These are phyloP conservation scores for Epicoccum nigrum DNA, from an alignment of 2,329 filamentous ascomycete species.

Conservation along the genomic window DNA sequence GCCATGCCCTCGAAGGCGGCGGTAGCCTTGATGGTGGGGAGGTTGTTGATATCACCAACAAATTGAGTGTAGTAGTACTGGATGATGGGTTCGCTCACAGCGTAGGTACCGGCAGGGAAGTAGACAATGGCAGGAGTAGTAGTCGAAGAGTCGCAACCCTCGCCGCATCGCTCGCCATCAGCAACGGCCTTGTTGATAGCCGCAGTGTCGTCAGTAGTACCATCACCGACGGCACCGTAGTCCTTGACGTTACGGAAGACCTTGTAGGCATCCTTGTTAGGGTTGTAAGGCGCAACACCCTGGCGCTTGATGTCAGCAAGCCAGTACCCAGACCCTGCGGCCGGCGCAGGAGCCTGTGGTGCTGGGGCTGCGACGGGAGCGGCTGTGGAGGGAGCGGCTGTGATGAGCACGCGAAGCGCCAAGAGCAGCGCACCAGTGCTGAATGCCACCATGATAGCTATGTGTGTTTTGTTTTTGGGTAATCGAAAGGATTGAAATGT, in stretches of 20 bases:
- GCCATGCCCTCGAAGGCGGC: conserved; percentile 78
- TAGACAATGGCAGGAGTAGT: conserved; percentile 86
- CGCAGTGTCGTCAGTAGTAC: conserved; percentile 78
- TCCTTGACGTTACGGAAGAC: conserved; percentile 58
- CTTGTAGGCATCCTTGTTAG: conserved; percentile 64
- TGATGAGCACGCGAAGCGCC: conserved; percentile 45
- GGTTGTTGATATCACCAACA: conserved; percentile 75
- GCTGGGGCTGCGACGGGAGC: conserved; percentile 31
- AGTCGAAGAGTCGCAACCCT: conserved; percentile 82
- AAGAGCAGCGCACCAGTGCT: conserved; percentile 46
- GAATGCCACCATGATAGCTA: conserved; percentile 48
- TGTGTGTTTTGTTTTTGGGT: conserved; percentile 25
- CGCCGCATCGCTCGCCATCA: conserved; percentile 78
- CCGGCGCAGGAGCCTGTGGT: conserved; percentile 25
- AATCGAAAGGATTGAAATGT: conserved; percentile 22
- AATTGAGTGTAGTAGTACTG: conserved; percentile 95
- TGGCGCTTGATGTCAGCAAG: conserved; percentile 71
- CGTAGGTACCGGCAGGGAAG: conserved; percentile 87
- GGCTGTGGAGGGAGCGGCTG: conserved; percentile 36
- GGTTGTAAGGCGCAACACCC: conserved; percentile 69
- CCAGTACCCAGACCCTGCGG: conserved; percentile 65
- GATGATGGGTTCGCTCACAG: conserved; percentile 78
- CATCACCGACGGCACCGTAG: conserved; percentile 60
- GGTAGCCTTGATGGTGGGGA: conserved; percentile 74
- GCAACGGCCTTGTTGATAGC: conserved; percentile 87